Evolutionary conservation across 129 eudicot species (phyloP).

Genomic region (Tagetes patula): DNA sequence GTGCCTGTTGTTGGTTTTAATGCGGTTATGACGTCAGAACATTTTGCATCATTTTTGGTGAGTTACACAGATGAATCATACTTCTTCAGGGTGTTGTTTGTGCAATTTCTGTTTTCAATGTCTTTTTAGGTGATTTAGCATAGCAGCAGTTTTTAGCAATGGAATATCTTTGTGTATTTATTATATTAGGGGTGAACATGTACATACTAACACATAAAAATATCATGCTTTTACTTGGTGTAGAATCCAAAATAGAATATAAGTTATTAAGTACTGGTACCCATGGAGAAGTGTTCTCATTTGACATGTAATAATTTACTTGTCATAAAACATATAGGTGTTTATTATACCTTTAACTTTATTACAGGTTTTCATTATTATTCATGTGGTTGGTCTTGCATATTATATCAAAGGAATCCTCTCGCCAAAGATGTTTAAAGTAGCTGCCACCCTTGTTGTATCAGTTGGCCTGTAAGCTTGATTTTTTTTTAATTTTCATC

Average conservation of each 20-base stretch:
- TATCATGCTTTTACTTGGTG: not conserved
- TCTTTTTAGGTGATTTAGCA: slow-evolving; percentile 4
- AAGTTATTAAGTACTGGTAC: not conserved
- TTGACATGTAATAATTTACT: not conserved
- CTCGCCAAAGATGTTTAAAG: slow-evolving; percentile 94
- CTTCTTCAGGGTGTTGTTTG: slow-evolving; percentile 10
- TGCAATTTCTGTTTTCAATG: not conserved
- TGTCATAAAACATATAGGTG: not conserved
- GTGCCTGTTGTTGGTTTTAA: slow-evolving; percentile 99
- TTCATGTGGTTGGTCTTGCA: slow-evolving; percentile 92
- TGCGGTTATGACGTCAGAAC: slow-evolving; percentile 98
- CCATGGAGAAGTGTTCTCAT: not conserved
- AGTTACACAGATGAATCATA: slow-evolving; percentile 31
- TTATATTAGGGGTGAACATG: not conserved
- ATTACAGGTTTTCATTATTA: slow-evolving; percentile 82
- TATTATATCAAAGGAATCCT: slow-evolving; percentile 92
- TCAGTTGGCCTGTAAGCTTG: slow-evolving; percentile 88
- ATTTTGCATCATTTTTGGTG: slow-evolving; percentile 95
- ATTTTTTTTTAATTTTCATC: not conserved
- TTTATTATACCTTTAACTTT: not conserved
- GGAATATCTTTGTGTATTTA: not conserved
- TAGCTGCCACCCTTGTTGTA: slow-evolving; percentile 86
- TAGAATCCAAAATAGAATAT: slow-evolving; percentile 2
- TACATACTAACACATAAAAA: not conserved
- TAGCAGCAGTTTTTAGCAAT: not conserved